Evolutionary conservation across 164 flowering plant species (phyloP), one percentile per base, ranked within the genome.

Genomic region (Annona squamosa): DNA sequence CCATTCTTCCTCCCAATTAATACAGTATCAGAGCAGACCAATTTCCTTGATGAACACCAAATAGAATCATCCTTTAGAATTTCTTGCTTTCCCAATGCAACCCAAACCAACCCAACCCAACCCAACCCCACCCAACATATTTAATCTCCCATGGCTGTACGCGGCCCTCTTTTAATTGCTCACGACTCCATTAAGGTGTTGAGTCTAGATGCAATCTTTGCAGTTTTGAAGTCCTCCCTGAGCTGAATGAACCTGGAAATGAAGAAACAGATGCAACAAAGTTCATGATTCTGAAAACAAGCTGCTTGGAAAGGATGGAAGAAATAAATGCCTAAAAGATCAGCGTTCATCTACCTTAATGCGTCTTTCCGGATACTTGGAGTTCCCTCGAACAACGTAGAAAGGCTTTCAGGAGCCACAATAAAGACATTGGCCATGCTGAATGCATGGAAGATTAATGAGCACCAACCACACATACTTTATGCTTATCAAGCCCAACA

Each of bases 391-490:
- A 91, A 91, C 82, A 96, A 80, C 13, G 90, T 84, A 52, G 95
- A 82, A 61, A 96, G 90, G 75, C 99, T 93, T 76, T 96, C 99
- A 57, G 99, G 98, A 73, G 99, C 98, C 71, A 96, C 99, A 62
- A 93, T 90, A 69, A 96, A 93, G 83, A 90, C 97, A 85, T 93
- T 96, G 80, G 99, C 99, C 93, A 96, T 77, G 79, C 99, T 96
- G 88, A 65, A 84, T 44, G 57, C 0, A 71, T 10, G 76, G 56
- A 59, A 37, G 37, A 5, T 13, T 63, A 42, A 16, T 1, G 59
- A 2, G 17, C 43, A 66, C 67, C 19, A 66, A 66, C 9, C 3
- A 52, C 37, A 71, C 16, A 4, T 59, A 7, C 59, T 26, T 2
- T 68, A n/a, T 16, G 6, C 41, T 43, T 44, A n/a, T 68, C 5